Base-by-base conservation (phyloP, 108 stramenopile genomes). In the Conticribra guillardii region DNA sequence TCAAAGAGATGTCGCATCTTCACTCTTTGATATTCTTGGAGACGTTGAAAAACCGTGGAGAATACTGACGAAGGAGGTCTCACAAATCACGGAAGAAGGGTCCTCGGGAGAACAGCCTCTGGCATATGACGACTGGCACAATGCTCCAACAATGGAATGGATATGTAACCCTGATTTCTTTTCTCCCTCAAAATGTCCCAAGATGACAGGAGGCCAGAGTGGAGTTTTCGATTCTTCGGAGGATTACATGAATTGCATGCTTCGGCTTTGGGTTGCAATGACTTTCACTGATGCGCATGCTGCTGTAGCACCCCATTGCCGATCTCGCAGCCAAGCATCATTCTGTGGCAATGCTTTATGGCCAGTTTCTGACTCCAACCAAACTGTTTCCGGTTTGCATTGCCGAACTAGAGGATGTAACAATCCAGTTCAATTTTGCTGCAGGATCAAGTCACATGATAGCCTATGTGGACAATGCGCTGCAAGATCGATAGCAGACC, bases 211-310 rank as follows among this genome's bases (percentile, higher is more conserved):
- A n/a, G n/a, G 37, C 37, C 37, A 41, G 11, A 41, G 69, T 27
- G 81, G 81, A 15, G 71, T 82, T 16, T 82, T 77, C 45, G 57
- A 77, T n/a, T 51, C 55, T 16, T 18, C 54, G 1, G 72, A 77
- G 23, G 69, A 82, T 41, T 82, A 82, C 28, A 58, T 82, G 27
- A 31, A 77, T 21, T 60, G 64, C 15, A 71, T 82, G 51, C 71
- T 60, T 21, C 71, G 69, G 23, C 54, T 82, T 1, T 65, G 70
- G 76, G 56, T 78, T 29, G 81, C 76, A 31, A 82, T 82, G 81
- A 71, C 81, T 7, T 82, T 82, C 47, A 54, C 52, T n/a, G 81
- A 78, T 52, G 81, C 76, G 37, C 67, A 74, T 49, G 23, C 70
- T 18, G 81, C 81, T 9, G 37, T 82, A 17, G 76, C 76, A 24